phyloP scores from a whole-genome alignment of 164 flowering plant species.

The Akebia trifoliata region DNA sequence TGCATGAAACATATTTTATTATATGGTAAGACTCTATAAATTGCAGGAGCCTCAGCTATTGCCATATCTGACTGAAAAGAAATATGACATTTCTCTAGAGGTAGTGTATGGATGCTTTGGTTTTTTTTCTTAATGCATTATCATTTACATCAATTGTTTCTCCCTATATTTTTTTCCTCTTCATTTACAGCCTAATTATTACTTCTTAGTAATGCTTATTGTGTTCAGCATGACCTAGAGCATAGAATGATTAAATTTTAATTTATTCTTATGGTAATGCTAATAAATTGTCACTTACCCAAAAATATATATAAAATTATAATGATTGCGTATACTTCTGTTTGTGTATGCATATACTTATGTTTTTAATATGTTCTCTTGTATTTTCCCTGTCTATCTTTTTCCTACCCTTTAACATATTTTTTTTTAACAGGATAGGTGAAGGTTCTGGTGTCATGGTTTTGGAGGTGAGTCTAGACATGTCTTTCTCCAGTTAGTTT shows the following conservation, averaged over 20 bases:
- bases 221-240: not conserved
- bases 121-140: not conserved
- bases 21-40: not conserved
- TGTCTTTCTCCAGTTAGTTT: not conserved
- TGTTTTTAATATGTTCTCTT: conserved; percentile 34
- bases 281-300: not conserved
- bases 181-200: not conserved
- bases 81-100: conserved; percentile 80
- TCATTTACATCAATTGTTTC: not conserved
- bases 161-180: not conserved
- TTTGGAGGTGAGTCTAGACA: conserved; percentile 66
- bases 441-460: conserved; percentile 94
- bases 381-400: not conserved
- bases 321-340: no score
- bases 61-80: conserved; percentile 79
- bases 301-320: no score
- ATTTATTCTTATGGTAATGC: not conserved
- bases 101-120: conserved; percentile 27
- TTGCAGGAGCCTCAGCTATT: conserved; percentile 82
- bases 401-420: conserved; percentile 10
- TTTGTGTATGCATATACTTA: conserved; percentile 64
- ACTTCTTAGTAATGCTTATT: not conserved
- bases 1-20: conserved; percentile 2
- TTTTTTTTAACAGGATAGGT: conserved; percentile 63
- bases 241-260: not conserved